Conservation (phyloP, 345 rosid genomes). For the Linum usitatissimum region DNA sequence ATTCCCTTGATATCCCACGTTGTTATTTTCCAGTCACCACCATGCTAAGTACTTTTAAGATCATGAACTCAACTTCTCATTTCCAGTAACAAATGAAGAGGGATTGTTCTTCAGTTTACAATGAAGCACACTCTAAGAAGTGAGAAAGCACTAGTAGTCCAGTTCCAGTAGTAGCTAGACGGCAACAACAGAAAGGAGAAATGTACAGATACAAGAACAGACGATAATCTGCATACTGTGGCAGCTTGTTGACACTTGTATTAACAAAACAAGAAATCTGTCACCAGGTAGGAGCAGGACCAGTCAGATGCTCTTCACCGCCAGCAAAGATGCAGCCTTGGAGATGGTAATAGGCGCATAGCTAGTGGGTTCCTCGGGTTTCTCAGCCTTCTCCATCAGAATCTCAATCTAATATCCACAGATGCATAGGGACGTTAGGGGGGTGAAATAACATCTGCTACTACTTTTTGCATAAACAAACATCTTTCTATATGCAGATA, state of each 20-base stretch:
- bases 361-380: constrained; percentile 2
- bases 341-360: background rate
- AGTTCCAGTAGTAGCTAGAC: background rate
- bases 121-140: background rate
- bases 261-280: background rate
- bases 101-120: background rate
- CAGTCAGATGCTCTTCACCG: background rate
- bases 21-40: too few species aligned
- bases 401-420: constrained; percentile 22
- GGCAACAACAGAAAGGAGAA: background rate
- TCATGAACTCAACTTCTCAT: background rate
- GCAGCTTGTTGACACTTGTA: too few species aligned
- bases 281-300: background rate
- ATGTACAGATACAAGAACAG: background rate
- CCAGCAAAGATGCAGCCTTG: background rate
- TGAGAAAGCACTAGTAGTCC: background rate
- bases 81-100: background rate
- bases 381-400: constrained; percentile 23
- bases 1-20: background rate
- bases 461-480: background rate
- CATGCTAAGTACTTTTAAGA: too few species aligned
- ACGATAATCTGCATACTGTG: too few species aligned
- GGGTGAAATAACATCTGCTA: background rate
- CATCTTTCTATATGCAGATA: background rate
- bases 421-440: background rate